phyloP scores from a whole-genome alignment of 495 filamentous ascomycete genomes.

The Astrothelium subdiscretum region DNA sequence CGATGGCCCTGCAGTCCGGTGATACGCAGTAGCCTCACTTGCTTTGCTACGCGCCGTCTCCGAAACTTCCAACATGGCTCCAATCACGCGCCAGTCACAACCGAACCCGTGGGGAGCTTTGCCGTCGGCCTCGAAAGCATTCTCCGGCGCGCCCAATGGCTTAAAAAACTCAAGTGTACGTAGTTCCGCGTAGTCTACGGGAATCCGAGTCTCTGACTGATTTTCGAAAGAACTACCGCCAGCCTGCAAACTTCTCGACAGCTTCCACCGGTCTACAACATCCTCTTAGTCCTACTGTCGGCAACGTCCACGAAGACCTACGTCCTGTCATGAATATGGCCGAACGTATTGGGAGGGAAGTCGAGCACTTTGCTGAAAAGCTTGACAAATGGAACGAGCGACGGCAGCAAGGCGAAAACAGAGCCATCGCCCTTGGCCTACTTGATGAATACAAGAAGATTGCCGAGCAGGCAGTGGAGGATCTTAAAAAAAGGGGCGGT shows the following conservation, averaged over 20 bases:
- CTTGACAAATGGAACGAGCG: constrained; percentile 15
- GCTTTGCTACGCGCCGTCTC: too few species aligned
- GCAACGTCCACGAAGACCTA: constrained; percentile 9
- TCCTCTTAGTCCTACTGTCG: neutral
- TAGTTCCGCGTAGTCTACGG: too few species aligned
- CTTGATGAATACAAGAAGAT: constrained; percentile 10
- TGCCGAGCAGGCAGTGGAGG: constrained; percentile 22
- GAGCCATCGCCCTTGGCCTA: constrained; percentile 6
- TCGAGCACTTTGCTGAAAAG: constrained; percentile 17
- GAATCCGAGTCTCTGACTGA: too few species aligned
- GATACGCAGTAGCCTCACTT: neutral
- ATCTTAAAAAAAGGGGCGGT: constrained; percentile 26
- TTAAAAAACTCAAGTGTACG: neutral
- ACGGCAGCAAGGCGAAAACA: neutral
- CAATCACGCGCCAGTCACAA: constrained; percentile 4
- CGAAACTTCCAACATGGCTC: constrained; percentile 4
- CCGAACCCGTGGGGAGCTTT: neutral
- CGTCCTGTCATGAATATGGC: constrained; percentile 18
- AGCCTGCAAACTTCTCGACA: neutral
- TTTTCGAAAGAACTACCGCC: neutral
- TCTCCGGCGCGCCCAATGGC: neutral
- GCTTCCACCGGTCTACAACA: neutral
- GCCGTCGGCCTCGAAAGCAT: neutral
- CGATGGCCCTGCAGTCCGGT: too few species aligned
- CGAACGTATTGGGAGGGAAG: constrained; percentile 17